A percentile compares a stretch with the other conserved stretches of the same genome.
Conservation (phyloP, 2,329 filamentous ascomycete species). For the Tympanopsis confertula region DNA sequence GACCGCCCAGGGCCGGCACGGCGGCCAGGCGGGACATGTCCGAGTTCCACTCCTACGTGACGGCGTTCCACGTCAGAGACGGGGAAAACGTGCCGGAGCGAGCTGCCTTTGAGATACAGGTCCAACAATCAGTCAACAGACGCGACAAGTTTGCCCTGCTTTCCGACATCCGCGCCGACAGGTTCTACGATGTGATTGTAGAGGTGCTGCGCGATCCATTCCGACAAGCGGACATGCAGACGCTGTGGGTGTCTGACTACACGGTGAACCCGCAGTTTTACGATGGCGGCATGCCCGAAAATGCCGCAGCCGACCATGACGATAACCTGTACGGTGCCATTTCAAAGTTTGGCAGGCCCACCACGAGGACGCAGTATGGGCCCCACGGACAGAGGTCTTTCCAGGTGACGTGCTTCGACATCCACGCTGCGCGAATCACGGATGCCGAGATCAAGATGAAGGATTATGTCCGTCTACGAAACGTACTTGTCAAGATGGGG, state of each 20-base stretch:
- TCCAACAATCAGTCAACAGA: slow-evolving; percentile 25
- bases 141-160: slow-evolving; percentile 53
- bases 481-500: slow-evolving; percentile 58
- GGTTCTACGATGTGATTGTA: slow-evolving; percentile 60
- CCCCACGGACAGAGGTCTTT: slow-evolving; percentile 65
- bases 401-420: slow-evolving; percentile 59
- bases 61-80: slow-evolving; percentile 29
- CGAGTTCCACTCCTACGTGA: slow-evolving; percentile 30
- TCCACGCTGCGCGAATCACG: slow-evolving; percentile 49
- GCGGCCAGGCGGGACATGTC: slow-evolving; percentile 8
- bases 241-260: slow-evolving; percentile 73
- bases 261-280: slow-evolving; percentile 59
- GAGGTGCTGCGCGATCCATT: slow-evolving; percentile 50
- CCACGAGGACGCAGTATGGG: slow-evolving; percentile 20
- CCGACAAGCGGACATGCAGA: slow-evolving; percentile 30
- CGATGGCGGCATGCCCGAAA: slow-evolving; percentile 30
- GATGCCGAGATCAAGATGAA: slow-evolving; percentile 40
- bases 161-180: slow-evolving; percentile 41
- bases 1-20: slow-evolving; percentile 4
- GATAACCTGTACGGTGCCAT: neutral
- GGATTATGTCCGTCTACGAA: slow-evolving; percentile 55
- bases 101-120: slow-evolving; percentile 27
- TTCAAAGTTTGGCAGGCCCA: neutral
- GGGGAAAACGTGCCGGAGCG: slow-evolving; percentile 28
- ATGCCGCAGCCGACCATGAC: too few species aligned